Evolutionary conservation across 1,284 basidiomycete species (phyloP).

Genomic region (Leccinum fuscescens): DNA sequence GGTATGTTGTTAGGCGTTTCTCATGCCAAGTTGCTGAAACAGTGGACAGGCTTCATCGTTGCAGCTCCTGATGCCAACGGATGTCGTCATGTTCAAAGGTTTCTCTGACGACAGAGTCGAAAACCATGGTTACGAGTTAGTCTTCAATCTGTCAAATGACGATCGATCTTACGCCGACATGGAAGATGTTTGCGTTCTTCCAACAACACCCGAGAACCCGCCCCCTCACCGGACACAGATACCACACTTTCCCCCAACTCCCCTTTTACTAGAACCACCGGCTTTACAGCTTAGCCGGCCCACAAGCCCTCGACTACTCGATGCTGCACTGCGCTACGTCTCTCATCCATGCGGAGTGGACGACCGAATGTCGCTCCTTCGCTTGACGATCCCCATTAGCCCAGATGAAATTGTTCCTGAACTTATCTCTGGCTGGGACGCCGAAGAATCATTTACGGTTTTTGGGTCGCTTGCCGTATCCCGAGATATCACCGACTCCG

Average conservation of each 20-base stretch:
- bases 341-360: slow-evolving; percentile 39
- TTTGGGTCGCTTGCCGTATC: slow-evolving; percentile 13
- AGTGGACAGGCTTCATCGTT: slow-evolving; percentile 15
- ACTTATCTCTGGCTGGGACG: slow-evolving; percentile 33
- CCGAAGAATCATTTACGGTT: slow-evolving; percentile 24
- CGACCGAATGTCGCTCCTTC: slow-evolving; percentile 39
- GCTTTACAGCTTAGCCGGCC: not conserved
- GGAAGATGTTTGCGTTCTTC: slow-evolving; percentile 1
- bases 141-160: slow-evolving; percentile 7
- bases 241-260: not conserved
- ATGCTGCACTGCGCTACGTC: slow-evolving; percentile 20
- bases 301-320: slow-evolving; percentile 12
- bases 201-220: slow-evolving; percentile 7
- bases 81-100: slow-evolving; percentile 13
- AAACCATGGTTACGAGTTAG: slow-evolving; percentile 7
- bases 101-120: slow-evolving; percentile 7
- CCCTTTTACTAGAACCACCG: not conserved
- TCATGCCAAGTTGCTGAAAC: slow-evolving; percentile 9
- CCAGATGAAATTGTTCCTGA: slow-evolving; percentile 33
- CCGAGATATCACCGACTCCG: not conserved
- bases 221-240: not conserved
- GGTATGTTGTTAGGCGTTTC: slow-evolving; percentile 12
- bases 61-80: slow-evolving; percentile 22
- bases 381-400: slow-evolving; percentile 43
- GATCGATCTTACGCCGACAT: slow-evolving; percentile 5